Evolutionary conservation across 176 grass and related monocot genomes (phyloP).

Genomic region (maize (Zea mays)): DNA sequence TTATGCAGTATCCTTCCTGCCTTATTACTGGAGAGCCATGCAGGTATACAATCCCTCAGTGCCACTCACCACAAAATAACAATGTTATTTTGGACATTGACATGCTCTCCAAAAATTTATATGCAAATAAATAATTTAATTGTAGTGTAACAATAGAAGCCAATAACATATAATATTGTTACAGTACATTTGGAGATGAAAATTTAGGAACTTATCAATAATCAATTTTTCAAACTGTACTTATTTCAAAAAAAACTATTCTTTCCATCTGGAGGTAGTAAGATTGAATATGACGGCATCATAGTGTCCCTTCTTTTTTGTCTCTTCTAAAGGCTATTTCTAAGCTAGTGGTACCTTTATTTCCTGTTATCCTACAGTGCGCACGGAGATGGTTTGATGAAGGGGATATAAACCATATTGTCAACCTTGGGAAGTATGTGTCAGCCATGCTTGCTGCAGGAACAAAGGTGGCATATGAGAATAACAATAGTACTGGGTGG

Average conservation of each 20-base stretch:
- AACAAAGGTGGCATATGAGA: constrained; percentile 87
- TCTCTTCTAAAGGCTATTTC: constrained; percentile 18
- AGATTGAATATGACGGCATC: constrained; percentile 14
- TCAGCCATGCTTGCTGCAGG: constrained; percentile 94
- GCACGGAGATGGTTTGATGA: constrained; percentile 98
- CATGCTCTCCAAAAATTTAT: not conserved
- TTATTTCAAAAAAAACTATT: not conserved
- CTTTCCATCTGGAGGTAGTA: not conserved
- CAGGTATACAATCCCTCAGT: constrained; percentile 53
- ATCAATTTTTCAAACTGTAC: not conserved
- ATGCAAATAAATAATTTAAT: not conserved
- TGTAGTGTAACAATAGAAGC: not conserved
- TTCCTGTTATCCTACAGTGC: constrained; percentile 56
- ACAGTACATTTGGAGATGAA: not conserved
- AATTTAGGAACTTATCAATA: constrained; percentile 6
- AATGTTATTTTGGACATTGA: not conserved
- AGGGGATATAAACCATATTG: constrained; percentile 79
- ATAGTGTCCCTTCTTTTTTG: not conserved
- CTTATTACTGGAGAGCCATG: constrained; percentile 99
- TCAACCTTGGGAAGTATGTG: constrained; percentile 95
- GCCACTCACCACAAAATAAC: not conserved
- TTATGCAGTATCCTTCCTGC: constrained; percentile 94
- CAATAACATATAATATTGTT: not conserved
- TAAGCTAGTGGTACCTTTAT: constrained; percentile 21
- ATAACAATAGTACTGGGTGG: constrained; percentile 66